Evolutionary conservation across 768 basidiomycete species (phyloP).

Genomic region (Boletus bicolor): DNA sequence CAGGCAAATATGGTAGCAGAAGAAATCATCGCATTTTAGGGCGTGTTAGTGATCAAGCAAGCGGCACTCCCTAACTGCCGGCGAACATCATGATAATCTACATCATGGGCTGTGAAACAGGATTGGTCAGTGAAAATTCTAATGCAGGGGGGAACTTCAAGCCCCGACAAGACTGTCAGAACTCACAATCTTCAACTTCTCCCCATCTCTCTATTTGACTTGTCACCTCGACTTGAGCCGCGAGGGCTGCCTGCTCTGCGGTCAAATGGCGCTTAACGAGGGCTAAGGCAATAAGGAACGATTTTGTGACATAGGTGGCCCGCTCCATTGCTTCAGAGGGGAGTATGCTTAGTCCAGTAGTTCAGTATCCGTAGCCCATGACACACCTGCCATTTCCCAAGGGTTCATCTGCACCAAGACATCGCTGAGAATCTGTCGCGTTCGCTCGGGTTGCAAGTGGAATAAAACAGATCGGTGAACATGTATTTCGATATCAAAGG

Average conservation of each 20-base stretch:
- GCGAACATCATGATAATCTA: conserved; percentile 92
- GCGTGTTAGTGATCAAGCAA: conserved; percentile 47
- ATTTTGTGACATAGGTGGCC: conserved; percentile 85
- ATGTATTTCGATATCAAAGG: conserved; percentile 64
- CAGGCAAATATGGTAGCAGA: conserved; percentile 4
- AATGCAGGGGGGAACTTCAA: conserved; percentile 1
- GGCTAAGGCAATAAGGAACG: conserved; percentile 83
- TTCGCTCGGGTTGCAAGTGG: conserved; percentile 65
- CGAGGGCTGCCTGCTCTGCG: conserved; percentile 80
- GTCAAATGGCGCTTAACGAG: conserved; percentile 73
- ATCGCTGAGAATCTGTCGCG: conserved; percentile 54
- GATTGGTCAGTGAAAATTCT: conserved; percentile 12
- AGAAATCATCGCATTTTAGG: conserved; percentile 17
- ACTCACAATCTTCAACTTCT: conserved; percentile 98
- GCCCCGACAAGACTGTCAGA: not conserved
- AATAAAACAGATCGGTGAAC: conserved; percentile 71
- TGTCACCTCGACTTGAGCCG: conserved; percentile 87
- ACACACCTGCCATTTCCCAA: conserved; percentile 88
- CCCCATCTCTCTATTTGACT: conserved; percentile 98
- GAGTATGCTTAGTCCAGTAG: not conserved
- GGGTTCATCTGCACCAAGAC: conserved; percentile 64
- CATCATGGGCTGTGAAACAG: conserved; percentile 81
- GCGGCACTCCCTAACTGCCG: conserved; percentile 80
- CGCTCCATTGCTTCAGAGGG: conserved; percentile 76
- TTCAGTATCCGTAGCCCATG: not conserved